These are phyloP conservation scores for Nakazawaea ishiwadae DNA, from an alignment of 805 yeast genomes.

Conservation along the genomic window DNA sequence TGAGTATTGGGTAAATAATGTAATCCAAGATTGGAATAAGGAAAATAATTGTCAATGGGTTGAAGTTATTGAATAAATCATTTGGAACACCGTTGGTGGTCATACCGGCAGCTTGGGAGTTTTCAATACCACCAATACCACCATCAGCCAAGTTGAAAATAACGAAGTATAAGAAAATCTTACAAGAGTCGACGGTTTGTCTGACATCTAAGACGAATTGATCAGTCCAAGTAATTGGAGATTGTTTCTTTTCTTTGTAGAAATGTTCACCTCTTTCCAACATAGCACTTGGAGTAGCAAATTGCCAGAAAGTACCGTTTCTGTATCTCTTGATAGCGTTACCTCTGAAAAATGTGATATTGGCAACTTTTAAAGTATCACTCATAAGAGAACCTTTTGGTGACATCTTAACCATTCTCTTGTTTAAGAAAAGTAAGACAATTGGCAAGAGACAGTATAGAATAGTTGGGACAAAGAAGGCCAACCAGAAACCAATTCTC, in stretches of 20 bases:
- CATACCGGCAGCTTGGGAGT: conserved; percentile 53
- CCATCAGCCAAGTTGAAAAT: conserved; percentile 37
- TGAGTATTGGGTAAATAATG: conserved; percentile 39
- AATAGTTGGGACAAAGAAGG: conserved; percentile 50
- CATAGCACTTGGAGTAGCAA: conserved; percentile 42
- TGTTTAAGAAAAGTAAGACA: conserved; percentile 33
- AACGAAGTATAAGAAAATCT: conserved; percentile 38
- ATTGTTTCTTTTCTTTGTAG: conserved; percentile 24
- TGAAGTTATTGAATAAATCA: conserved; percentile 50
- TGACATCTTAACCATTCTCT: conserved; percentile 27
- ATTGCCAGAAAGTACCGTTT: conserved; percentile 41
- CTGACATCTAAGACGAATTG: conserved; percentile 43
- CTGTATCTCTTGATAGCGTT: conserved; percentile 37
- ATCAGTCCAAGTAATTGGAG: conserved; percentile 31
- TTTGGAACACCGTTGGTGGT: conserved; percentile 48
- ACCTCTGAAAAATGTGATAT: conserved; percentile 36
- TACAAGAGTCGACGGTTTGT: conserved; percentile 39
- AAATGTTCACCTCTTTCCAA: conserved; percentile 34
- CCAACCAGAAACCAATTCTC: conserved; percentile 50
- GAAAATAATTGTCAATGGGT: conserved; percentile 48
- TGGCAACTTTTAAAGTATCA: conserved; percentile 35
- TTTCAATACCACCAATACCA: conserved; percentile 45
- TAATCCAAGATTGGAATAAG: conserved; percentile 47
- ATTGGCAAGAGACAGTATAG: conserved; percentile 49
- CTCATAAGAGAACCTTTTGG: conserved; percentile 45